Base-by-base conservation (phyloP, 73 alveolate species). In the Paraurostyla sp. region DNA sequence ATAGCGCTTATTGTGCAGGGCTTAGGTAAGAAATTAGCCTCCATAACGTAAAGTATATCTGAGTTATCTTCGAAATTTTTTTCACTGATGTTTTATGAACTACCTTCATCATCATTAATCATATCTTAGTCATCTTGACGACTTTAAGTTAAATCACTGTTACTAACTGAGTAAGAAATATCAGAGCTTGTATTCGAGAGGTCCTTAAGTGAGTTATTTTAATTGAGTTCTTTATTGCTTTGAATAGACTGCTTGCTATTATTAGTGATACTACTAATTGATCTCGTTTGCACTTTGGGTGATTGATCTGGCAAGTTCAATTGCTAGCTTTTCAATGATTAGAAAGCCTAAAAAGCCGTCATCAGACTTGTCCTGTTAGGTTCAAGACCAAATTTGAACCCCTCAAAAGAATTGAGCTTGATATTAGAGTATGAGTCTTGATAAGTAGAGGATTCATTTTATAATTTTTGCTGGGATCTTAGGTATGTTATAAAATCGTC, bases 21-120 rank as follows among this genome's bases (percentile, higher is more conserved):
- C 3, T 20, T 25, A 65, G 82, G 58, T 65, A 65, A 40, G 58
- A 65, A 65, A 38, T 56, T 56, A 58, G 82, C 82, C 41, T 65
- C 82, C 1, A 4, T 4, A 35, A 65, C 58, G 41, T 38, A 60
- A 13, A 60, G 25, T 25, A 60, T 60, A 6, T 33, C 50, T 9
- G 78, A 60, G 3, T 60, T 9, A 6, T 16, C 4, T 13, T 52
- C 4, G 69, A 35, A 52, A 18, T 35, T 35, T 18, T 20, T 52
- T 52, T 52, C 69, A 20, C 69, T 52, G 30, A 13, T 52, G 23
- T 52, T 15, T 18, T 18, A 11, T 38, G 0, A 4, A 40, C 58
- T 38, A 15, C 6, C 32, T 27, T 7, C 32, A 59, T 30, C 9
- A 7, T 59, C 50, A 59, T 43, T 7, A 23, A 23, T 2, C 51